A percentile compares a stretch with the other conserved stretches of the same genome.
Evolutionary conservation across 352 stramenopile species (phyloP).

Genomic region (Blastocystis hominis): DNA sequence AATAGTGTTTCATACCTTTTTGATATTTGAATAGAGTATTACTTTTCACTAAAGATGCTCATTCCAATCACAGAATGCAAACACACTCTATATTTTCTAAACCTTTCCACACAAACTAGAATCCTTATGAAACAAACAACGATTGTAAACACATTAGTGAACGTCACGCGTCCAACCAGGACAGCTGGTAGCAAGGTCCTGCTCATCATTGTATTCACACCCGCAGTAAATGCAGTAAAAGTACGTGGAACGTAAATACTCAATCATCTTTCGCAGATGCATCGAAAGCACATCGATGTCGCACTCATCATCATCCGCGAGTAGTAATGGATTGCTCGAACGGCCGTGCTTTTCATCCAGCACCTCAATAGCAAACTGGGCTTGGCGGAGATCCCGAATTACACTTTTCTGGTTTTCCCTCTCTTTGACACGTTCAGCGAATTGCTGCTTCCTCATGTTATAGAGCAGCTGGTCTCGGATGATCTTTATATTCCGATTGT

Average conservation of each 20-base stretch:
- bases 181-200: conserved; percentile 26
- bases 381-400: conserved; percentile 19
- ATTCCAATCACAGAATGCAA: no score
- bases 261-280: conserved; percentile 9
- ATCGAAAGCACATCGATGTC: not conserved
- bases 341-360: conserved; percentile 35
- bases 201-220: conserved; percentile 7
- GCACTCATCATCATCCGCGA: conserved; percentile 29
- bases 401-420: not conserved
- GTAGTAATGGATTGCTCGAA: not conserved
- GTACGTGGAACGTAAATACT: conserved; percentile 41
- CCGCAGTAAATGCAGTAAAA: conserved; percentile 52
- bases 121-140: not conserved
- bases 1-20: no score
- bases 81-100: no score
- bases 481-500: not conserved
- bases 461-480: conserved; percentile 34
- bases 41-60: no score
- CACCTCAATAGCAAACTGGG: conserved; percentile 31
- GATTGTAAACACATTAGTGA: not conserved
- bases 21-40: no score
- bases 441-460: conserved; percentile 54
- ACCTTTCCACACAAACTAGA: not conserved
- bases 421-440: not conserved
- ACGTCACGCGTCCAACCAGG: conserved; percentile 19